Evolutionary conservation across 768 basidiomycete species (phyloP).

Genomic region (Leccinum arenicola): DNA sequence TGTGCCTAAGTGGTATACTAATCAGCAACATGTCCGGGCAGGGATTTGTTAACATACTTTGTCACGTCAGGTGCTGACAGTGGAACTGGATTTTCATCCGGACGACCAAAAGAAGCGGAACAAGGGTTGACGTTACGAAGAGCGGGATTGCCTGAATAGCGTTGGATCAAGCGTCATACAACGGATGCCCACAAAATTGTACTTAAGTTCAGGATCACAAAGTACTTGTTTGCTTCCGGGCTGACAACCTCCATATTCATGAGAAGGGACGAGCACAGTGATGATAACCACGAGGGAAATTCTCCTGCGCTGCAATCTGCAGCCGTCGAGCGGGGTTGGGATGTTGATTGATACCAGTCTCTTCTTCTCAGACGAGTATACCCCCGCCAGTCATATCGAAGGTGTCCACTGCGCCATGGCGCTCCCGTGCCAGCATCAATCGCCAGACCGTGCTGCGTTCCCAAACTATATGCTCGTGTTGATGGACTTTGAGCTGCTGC

Average conservation of each 20-base stretch:
- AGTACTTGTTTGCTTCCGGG: conserved; percentile 79
- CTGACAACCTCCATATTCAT: conserved; percentile 59
- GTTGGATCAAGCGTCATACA: no score
- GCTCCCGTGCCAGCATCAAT: conserved; percentile 86
- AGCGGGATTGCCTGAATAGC: no score
- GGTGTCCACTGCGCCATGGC: conserved; percentile 48
- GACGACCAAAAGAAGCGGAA: no score
- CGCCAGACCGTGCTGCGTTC: conserved; percentile 96
- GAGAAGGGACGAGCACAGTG: conserved; percentile 50
- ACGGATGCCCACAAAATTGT: conserved; percentile 94
- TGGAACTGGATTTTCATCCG: no score
- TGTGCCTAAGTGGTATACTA: no score
- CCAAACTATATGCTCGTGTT: conserved; percentile 90
- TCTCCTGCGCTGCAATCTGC: conserved; percentile 64
- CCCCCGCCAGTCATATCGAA: conserved; percentile 37
- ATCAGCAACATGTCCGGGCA: no score
- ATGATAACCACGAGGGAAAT: conserved; percentile 56
- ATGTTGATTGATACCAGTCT: conserved; percentile 37
- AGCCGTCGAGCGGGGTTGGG: conserved; percentile 60
- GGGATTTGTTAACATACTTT: neutral
- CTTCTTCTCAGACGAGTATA: conserved; percentile 42
- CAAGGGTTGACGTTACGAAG: no score
- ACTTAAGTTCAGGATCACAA: conserved; percentile 85
- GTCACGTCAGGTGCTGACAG: neutral
- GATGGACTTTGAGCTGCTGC: conserved; percentile 80